These are phyloP conservation scores for Termitomyces titanicus DNA, from an alignment of 768 basidiomycete species.

Conservation along the genomic window DNA sequence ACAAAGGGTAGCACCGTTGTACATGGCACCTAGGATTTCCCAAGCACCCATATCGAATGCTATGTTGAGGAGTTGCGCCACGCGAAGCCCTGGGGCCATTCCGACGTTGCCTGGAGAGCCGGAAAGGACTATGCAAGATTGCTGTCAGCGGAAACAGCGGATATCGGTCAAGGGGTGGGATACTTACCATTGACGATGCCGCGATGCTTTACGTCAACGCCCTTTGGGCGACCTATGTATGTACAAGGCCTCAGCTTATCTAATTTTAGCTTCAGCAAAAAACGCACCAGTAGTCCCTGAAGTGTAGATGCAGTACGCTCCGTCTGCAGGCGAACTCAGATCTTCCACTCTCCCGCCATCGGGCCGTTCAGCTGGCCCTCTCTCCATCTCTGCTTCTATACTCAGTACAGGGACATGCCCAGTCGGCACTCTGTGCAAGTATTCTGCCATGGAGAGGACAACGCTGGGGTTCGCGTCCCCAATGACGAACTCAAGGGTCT, in stretches of 20 bases:
- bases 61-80: slow-evolving; percentile 60
- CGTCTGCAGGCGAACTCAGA: slow-evolving; percentile 34
- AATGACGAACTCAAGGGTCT: slow-evolving; percentile 48
- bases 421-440: slow-evolving; percentile 31
- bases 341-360: slow-evolving; percentile 36
- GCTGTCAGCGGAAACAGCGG: not conserved
- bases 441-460: slow-evolving; percentile 41
- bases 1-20: slow-evolving; percentile 50
- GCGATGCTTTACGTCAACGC: slow-evolving; percentile 54
- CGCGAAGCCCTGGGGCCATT: slow-evolving; percentile 52
- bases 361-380: slow-evolving; percentile 18
- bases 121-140: slow-evolving; percentile 28
- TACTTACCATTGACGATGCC: slow-evolving; percentile 57
- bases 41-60: slow-evolving; percentile 69
- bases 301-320: slow-evolving; percentile 60
- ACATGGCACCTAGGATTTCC: slow-evolving; percentile 51
- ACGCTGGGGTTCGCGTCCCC: slow-evolving; percentile 39
- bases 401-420: slow-evolving; percentile 20
- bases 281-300: slow-evolving; percentile 37
- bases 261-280: not conserved
- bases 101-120: slow-evolving; percentile 51
- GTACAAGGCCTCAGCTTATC: slow-evolving; percentile 23
- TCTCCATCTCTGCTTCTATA: slow-evolving; percentile 30
- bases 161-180: not conserved
- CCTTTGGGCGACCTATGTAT: slow-evolving; percentile 53